A percentile compares a stretch with the other conserved stretches of the same genome.
These are phyloP conservation scores for Coprinellus micaceus DNA, from an alignment of 768 basidiomycete genomes.

Conservation along the genomic window DNA sequence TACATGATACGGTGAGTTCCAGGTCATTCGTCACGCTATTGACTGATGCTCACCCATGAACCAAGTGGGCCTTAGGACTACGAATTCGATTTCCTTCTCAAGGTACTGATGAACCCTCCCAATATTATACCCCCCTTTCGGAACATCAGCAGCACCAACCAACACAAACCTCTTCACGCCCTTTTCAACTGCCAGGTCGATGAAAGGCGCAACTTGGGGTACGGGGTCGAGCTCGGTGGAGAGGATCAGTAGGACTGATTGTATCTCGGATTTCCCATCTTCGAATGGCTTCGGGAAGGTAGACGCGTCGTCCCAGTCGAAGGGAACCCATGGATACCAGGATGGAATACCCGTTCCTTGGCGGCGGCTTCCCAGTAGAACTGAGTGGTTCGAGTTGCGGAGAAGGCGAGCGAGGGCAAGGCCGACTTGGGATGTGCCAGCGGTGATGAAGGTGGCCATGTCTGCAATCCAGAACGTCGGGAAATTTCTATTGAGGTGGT, in stretches of 20 bases:
- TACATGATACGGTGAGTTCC: not conserved
- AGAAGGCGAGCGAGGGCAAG: conserved; percentile 18
- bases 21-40: not conserved
- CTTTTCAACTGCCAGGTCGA: conserved; percentile 23
- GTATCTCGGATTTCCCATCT: conserved; percentile 13
- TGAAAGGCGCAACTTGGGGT: conserved; percentile 26
- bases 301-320: conserved; percentile 34
- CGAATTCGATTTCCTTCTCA: conserved; percentile 28
- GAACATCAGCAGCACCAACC: conserved; percentile 14
- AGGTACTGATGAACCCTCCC: conserved; percentile 35
- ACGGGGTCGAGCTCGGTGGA: conserved; percentile 17
- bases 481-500: too few species aligned
- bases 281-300: conserved; percentile 13
- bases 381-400: conserved; percentile 10
- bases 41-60: conserved; percentile 29
- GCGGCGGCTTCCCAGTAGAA: conserved; percentile 21
- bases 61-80: conserved; percentile 34
- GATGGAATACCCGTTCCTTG: conserved; percentile 11
- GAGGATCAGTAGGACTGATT: conserved; percentile 29
- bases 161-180: conserved; percentile 27
- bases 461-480: too few species aligned
- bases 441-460: conserved; percentile 27
- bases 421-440: conserved; percentile 24
- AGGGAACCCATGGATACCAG: conserved; percentile 17
- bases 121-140: not conserved